Evolutionary conservation across 2,329 filamentous ascomycete genomes (phyloP), one percentile per base, ranked within the genome.

Genomic region (Colletotrichum sojae): DNA sequence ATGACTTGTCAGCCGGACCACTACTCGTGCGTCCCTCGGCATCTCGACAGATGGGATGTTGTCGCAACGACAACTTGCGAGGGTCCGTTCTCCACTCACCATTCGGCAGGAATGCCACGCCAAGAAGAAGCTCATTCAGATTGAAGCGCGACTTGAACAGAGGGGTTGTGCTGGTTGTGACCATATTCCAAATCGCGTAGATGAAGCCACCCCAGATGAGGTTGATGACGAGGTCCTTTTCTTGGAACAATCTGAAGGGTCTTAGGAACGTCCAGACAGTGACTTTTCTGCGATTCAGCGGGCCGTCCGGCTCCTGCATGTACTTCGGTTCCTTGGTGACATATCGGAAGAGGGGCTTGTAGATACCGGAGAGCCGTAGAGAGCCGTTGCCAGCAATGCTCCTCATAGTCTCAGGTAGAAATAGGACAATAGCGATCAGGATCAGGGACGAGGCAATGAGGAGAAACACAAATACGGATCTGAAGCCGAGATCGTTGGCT

Each of bases 171-270:
- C 77, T 81, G 2, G 81, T 78, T 6, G 81, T 83, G 2, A 85
- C 80, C 83, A 86, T 85, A 39, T 80, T 84, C 82, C 83, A 85
- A 6, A 82, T 78, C 0, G 83, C 78, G 52, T 78, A 75, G 54
- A 75, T 60, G 10, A 77, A 66, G 6, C 77, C 77, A 36, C 82
- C 82, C 69, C 81, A 85, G 4, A 84, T 62, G 3, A 86, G 71
- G 6, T 80, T 80, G 16, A 81, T 74, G 18, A 82, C 72, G 8
- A 85, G 79, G 48, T 85, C 83, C 60, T 81, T 83, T 45, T 85
- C 80, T 5, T 67, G 57, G 12, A 85, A 73, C 45, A 83, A 78
- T 6, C 68, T 74, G 2, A 86, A 73, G 0, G 83, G 82, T 74
- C 74, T 75, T 2, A 82, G 39, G 18, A 81, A 78, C 1, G 76